Base-by-base conservation (phyloP, 495 filamentous ascomycete genomes). In the Penicillium coffeae region DNA sequence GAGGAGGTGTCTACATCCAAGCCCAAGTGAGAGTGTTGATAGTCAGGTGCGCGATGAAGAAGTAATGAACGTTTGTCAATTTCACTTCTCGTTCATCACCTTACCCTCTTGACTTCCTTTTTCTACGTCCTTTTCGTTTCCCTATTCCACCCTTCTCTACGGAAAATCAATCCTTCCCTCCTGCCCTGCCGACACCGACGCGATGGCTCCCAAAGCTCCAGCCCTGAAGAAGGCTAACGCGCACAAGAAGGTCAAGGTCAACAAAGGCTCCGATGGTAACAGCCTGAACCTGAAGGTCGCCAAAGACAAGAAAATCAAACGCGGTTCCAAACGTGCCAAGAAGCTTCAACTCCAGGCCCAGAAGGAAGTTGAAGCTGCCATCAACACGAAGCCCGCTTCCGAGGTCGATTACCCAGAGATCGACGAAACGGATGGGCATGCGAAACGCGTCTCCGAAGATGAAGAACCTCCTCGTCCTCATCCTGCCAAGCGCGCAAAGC, bases 1-100 rank as follows among this genome's bases (percentile, higher is more conserved):
- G 56, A 54, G 52, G 21, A 47, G 50, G 1, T 62, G 58, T 44
- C 33, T 19, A 1, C 61, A 64, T 25, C 43, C 18, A 5, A 15
- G 16, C 14, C 30, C 15, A 2, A 38, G n/a, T n/a, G n/a, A n/a
- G n/a, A n/a, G n/a, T n/a, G n/a, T n/a, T n/a, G n/a, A n/a, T n/a
- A n/a, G n/a, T n/a, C n/a, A n/a, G n/a, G n/a, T n/a, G n/a, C n/a
- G n/a, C n/a, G n/a, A n/a, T n/a, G n/a, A n/a, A n/a, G n/a, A n/a
- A n/a, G n/a, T n/a, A n/a, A n/a, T n/a, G n/a, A n/a, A n/a, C n/a
- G n/a, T n/a, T n/a, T n/a, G n/a, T n/a, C n/a, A n/a, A n/a, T n/a
- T n/a, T n/a, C n/a, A n/a, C n/a, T n/a, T n/a, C n/a, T n/a, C n/a
- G n/a, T n/a, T n/a, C n/a, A n/a, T n/a, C n/a, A n/a, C n/a, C n/a